Base-by-base conservation (phyloP, 1,284 basidiomycete species). In the Rhodotorula sp. region DNA sequence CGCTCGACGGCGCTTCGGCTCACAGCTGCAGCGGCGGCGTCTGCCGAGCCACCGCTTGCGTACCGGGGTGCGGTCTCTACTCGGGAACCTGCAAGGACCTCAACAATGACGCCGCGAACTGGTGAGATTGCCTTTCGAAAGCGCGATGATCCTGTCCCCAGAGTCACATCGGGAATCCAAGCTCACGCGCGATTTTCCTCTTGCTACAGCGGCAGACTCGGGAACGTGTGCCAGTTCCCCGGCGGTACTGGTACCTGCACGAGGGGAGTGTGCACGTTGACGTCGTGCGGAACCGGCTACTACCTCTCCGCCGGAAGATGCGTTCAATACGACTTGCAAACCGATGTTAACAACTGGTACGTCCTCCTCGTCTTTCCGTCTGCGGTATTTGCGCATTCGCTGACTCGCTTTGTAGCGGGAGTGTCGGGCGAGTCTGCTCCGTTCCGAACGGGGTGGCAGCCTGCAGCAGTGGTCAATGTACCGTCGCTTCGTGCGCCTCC, bases 341-440 rank as follows among this genome's bases (percentile, higher is more conserved):
- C 37, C 20, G 73, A 74, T 61, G n/a, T 46, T 15, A 62, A 70
- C 18, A 74, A 74, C 64, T 74, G 70, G 61, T 58, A 51, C n/a
- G 54, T 46, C 33, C 24, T 26, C 22, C 17, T 15, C 29, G 15
- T 17, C n/a, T 6, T 17, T 15, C 17, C 20, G 18, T 20, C 5
- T 7, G 1, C 37, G 33, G n/a, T 6, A 22, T n/a, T 20, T 3
- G 37, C 14, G 37, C 37, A 10, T 33, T 8, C 7, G 42, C n/a
- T 33, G n/a, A 22, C 7, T 26, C 8, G 6, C 37, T 26, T 14
- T 26, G 18, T 46, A 71, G 70, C 57, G 67, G 70, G 6, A 46
- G 58, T 18, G 24, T 66, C 48, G 70, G 67, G 24, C 64, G 64
- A 24, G 53, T 60, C 33, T 69, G 67, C 58, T 29, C 55, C 2